Evolutionary conservation across 2,329 filamentous ascomycete species (phyloP).

Genomic region (Hirsutella thompsonii): DNA sequence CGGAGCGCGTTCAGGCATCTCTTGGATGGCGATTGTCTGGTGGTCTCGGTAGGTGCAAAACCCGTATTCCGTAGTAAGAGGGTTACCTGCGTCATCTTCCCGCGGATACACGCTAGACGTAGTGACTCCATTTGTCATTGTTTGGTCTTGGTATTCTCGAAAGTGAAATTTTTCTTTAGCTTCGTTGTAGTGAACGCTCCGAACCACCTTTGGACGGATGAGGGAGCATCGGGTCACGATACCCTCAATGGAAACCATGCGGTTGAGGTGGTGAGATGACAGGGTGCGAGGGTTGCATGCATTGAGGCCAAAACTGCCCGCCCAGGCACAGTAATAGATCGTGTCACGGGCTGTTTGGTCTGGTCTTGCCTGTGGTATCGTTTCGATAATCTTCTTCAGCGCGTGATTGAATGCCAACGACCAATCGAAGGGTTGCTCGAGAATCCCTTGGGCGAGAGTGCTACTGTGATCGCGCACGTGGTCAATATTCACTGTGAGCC

Average conservation of each 20-base stretch:
- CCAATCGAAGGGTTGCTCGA: slow-evolving; percentile 81
- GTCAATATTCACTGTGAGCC: slow-evolving; percentile 67
- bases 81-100: slow-evolving; percentile 85
- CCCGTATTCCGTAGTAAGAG: slow-evolving; percentile 88
- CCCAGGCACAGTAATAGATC: slow-evolving; percentile 93
- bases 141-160: slow-evolving; percentile 88
- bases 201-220: slow-evolving; percentile 92
- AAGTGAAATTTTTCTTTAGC: slow-evolving; percentile 75
- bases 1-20: slow-evolving; percentile 95
- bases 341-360: slow-evolving; percentile 68
- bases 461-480: slow-evolving; percentile 80
- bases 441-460: slow-evolving; percentile 65
- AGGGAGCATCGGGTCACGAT: slow-evolving; percentile 95
- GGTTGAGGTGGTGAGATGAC: slow-evolving; percentile 79
- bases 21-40: slow-evolving; percentile 94
- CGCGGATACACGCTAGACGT: slow-evolving; percentile 90
- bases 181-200: slow-evolving; percentile 95
- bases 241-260: slow-evolving; percentile 93
- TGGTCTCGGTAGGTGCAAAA: slow-evolving; percentile 94
- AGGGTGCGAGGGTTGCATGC: slow-evolving; percentile 90
- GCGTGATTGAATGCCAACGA: slow-evolving; percentile 80
- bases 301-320: slow-evolving; percentile 90
- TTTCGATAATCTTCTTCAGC: slow-evolving; percentile 76
- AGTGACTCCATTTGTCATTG: slow-evolving; percentile 84
- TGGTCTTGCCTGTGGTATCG: slow-evolving; percentile 61